Evolutionary conservation across 2,329 filamentous ascomycete species (phyloP).

Genomic region (Cryoendolithus antarcticus): DNA sequence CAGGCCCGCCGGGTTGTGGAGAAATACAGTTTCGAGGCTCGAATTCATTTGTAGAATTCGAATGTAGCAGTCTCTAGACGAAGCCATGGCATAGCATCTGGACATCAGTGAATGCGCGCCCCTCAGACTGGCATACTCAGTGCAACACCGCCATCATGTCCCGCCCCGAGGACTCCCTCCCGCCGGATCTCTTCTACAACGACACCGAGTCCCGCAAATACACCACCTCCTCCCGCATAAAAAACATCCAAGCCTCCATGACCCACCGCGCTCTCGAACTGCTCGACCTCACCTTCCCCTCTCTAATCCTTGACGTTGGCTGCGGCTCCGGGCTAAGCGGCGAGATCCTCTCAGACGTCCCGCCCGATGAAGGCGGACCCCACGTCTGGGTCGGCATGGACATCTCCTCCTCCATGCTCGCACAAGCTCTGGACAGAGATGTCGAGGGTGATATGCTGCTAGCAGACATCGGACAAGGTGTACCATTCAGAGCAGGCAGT

Average conservation of each 20-base stretch:
- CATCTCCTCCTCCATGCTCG: conserved; percentile 90
- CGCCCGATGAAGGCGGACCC: conserved; percentile 61
- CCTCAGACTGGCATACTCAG: neutral
- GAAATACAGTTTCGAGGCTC: too few relatives aligned
- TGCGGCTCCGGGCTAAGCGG: conserved; percentile 91
- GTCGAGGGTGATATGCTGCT: conserved; percentile 90
- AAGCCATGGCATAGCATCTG: too few relatives aligned
- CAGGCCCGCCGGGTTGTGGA: too few relatives aligned
- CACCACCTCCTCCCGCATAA: conserved; percentile 89
- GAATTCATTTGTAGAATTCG: too few relatives aligned
- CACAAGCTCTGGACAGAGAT: conserved; percentile 79
- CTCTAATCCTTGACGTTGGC: conserved; percentile 88
- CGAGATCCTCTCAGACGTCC: conserved; percentile 72
- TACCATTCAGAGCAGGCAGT: conserved; percentile 80
- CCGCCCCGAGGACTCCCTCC: conserved; percentile 87
- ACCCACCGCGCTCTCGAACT: conserved; percentile 86
- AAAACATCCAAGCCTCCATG: conserved; percentile 91
- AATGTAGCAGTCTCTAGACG: too few relatives aligned
- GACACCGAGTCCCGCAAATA: conserved; percentile 94
- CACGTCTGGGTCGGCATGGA: conserved; percentile 98
- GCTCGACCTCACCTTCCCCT: conserved; percentile 66
- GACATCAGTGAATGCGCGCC: too few relatives aligned
- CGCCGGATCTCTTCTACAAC: conserved; percentile 95
- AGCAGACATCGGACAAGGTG: conserved; percentile 87
- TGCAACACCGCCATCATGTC: conserved; percentile 55